Conservation (phyloP, 2,329 filamentous ascomycete species). For the Triangularia setosa region DNA sequence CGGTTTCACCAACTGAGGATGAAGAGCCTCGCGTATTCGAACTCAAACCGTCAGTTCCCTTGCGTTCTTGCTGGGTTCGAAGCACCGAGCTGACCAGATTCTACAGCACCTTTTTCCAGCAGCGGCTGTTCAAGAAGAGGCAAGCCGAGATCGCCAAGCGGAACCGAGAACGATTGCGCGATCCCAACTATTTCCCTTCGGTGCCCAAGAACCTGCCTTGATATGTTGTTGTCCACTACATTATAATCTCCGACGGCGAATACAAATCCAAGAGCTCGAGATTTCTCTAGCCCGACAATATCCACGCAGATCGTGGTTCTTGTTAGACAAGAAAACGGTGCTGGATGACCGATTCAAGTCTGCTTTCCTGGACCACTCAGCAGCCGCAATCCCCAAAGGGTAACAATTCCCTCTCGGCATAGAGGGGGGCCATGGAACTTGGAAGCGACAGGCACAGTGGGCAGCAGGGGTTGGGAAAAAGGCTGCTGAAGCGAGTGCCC, state of each 20-base stretch:
- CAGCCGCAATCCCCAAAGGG: neutral
- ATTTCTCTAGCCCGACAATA: neutral
- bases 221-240: neutral
- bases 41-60: conserved; percentile 63
- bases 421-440: neutral
- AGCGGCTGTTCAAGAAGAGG: conserved; percentile 73
- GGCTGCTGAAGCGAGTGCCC: neutral
- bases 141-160: conserved; percentile 75
- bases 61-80: neutral
- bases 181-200: conserved; percentile 78
- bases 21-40: conserved; percentile 78
- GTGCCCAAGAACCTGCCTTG: conserved; percentile 63
- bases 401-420: neutral
- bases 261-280: neutral
- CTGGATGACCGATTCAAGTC: neutral
- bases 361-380: neutral
- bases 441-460: neutral
- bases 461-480: neutral
- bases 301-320: neutral
- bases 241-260: neutral
- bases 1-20: conserved; percentile 36
- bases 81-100: neutral
- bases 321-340: neutral
- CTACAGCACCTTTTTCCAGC: conserved; percentile 75
- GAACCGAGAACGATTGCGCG: conserved; percentile 74